Conservation (phyloP, 2,329 filamentous ascomycete species). For the Hypoxylon sp. region DNA sequence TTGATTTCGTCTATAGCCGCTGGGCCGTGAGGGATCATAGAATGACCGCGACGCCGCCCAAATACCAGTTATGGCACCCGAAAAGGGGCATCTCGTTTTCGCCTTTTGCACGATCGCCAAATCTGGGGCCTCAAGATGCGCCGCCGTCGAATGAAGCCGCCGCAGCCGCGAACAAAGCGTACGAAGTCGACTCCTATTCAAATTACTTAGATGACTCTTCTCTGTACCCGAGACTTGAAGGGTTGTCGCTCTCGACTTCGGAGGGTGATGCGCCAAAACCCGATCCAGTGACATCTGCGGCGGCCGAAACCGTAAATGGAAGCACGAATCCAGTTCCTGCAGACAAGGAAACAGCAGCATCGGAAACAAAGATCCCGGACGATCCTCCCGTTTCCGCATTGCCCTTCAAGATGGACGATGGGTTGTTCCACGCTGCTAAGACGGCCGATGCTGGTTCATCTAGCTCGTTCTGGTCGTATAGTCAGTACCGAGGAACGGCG, state of each 20-base stretch:
- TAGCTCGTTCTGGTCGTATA: conserved; percentile 76
- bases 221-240: conserved; percentile 18
- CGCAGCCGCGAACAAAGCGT: neutral
- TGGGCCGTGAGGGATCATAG: conserved; percentile 20
- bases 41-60: conserved; percentile 49
- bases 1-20: conserved; percentile 15
- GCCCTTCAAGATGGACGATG: conserved; percentile 61
- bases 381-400: conserved; percentile 56
- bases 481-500: conserved; percentile 70
- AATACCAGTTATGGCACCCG: conserved; percentile 52
- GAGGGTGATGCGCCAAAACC: conserved; percentile 6
- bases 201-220: neutral
- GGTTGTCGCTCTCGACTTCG: conserved; percentile 5
- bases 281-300: neutral
- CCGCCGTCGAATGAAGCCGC: conserved; percentile 19
- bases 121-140: conserved; percentile 30
- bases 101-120: conserved; percentile 35
- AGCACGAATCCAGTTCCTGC: conserved; percentile 4
- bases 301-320: conserved; percentile 6
- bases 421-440: conserved; percentile 63
- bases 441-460: conserved; percentile 58
- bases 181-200: neutral
- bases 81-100: conserved; percentile 52
- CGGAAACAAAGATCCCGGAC: conserved; percentile 34
- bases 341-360: conserved; percentile 26